phyloP scores from a whole-genome alignment of 2,329 filamentous ascomycete genomes.

The Apiospora hydei region DNA sequence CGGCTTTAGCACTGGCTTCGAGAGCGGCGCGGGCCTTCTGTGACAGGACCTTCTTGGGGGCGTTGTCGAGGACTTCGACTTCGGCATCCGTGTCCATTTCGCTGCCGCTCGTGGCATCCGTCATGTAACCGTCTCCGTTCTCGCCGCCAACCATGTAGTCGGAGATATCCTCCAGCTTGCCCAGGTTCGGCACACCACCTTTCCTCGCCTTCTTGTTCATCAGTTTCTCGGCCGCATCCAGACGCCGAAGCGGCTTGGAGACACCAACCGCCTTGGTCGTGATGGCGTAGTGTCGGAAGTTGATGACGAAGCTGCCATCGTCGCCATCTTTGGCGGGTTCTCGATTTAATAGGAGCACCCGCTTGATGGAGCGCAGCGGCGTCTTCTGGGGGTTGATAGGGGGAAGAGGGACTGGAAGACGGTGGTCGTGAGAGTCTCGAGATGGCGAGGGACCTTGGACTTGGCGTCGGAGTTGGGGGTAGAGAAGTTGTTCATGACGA shows the following conservation, averaged over 20 bases:
- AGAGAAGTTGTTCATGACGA: constrained; percentile 98
- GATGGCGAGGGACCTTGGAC: constrained; percentile 85
- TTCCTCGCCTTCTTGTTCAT: constrained; percentile 68
- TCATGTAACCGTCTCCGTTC: constrained; percentile 81
- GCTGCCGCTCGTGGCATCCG: constrained; percentile 83
- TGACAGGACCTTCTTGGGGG: constrained; percentile 67
- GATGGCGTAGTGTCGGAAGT: constrained; percentile 93
- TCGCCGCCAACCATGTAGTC: constrained; percentile 92
- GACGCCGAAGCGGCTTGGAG: constrained; percentile 80
- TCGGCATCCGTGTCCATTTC: constrained; percentile 95
- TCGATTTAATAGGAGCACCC: constrained; percentile 89
- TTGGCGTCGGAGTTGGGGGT: constrained; percentile 66
- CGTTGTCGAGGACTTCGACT: constrained; percentile 79
- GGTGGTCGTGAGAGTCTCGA: constrained; percentile 90
- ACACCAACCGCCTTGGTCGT: constrained; percentile 86
- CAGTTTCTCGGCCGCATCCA: constrained; percentile 86
- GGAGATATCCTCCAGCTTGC: constrained; percentile 89
- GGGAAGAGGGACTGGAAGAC: constrained; percentile 97
- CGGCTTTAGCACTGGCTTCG: constrained; percentile 49
- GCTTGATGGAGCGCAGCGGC: constrained; percentile 88
- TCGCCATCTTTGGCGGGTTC: constrained; percentile 61
- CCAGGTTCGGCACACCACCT: constrained; percentile 83
- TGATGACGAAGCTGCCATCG: constrained; percentile 79
- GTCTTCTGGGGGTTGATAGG: constrained; percentile 93
- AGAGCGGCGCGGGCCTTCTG: constrained; percentile 57